phyloP scores from a whole-genome alignment of 257 asterid genomes.

The Penstemon barbatus region DNA sequence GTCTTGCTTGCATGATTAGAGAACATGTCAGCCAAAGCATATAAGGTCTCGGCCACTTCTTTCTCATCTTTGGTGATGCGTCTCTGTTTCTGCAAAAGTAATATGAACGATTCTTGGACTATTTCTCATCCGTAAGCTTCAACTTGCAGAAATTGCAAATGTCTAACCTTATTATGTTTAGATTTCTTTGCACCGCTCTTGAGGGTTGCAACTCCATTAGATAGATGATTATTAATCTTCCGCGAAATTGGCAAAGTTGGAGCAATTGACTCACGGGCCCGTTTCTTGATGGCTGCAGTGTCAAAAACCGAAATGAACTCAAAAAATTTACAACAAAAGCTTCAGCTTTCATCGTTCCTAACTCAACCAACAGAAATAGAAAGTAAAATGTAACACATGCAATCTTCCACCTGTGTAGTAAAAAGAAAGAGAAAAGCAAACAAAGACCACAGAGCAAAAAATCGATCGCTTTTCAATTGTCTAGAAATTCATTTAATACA shows the following conservation, averaged over 20 bases:
- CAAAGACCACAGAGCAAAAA: constrained; percentile 11
- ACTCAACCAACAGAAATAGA: constrained; percentile 7
- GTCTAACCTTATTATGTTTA: constrained; percentile 54
- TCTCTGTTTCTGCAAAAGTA: constrained; percentile 42
- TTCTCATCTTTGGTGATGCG: constrained; percentile 69
- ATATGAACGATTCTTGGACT: not conserved
- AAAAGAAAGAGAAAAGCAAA: constrained; percentile 22
- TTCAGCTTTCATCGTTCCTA: constrained; percentile 5
- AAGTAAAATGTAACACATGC: constrained; percentile 10
- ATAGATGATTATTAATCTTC: constrained; percentile 39
- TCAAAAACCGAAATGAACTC: constrained; percentile 16
- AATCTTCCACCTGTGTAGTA: constrained; percentile 19
- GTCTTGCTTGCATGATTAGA: constrained; percentile 33
- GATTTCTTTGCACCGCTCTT: constrained; percentile 46
- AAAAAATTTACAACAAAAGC: constrained; percentile 1
- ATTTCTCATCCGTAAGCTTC: constrained; percentile 7
- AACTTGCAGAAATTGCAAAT: constrained; percentile 16
- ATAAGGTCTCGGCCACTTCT: constrained; percentile 89
- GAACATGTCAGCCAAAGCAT: constrained; percentile 61
- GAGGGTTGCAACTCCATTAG: constrained; percentile 36
- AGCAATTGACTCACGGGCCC: constrained; percentile 44
- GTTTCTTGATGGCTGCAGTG: constrained; percentile 61
- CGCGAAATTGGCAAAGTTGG: constrained; percentile 37
- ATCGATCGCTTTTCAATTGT: not conserved
- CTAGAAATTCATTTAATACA: not conserved